Evolutionary conservation across 2,329 filamentous ascomycete genomes (phyloP).

Genomic region (Dothideomycetes sp.): DNA sequence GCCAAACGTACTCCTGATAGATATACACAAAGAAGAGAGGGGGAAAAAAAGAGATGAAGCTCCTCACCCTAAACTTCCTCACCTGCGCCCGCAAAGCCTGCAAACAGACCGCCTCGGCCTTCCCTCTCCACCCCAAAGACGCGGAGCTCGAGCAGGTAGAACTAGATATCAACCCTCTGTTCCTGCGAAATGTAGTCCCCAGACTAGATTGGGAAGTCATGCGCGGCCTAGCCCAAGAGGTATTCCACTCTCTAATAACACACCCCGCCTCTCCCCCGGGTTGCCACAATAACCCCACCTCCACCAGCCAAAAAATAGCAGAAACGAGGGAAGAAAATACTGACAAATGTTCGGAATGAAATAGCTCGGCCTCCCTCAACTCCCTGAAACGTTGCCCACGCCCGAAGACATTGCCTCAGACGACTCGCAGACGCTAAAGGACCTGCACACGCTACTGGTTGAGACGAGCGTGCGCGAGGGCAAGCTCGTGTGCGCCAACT

Average conservation of each 20-base stretch:
- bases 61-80: slow-evolving; percentile 91
- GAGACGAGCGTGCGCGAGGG: slow-evolving; percentile 87
- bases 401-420: slow-evolving; percentile 34
- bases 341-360: neutral
- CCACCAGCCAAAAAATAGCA: neutral
- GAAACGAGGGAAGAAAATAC: neutral
- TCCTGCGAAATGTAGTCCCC: slow-evolving; percentile 76
- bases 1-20: too few species aligned
- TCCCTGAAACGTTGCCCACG: slow-evolving; percentile 37
- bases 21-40: neutral
- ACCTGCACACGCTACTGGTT: slow-evolving; percentile 71
- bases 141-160: slow-evolving; percentile 82
- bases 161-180: slow-evolving; percentile 66
- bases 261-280: too few species aligned
- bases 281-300: too few species aligned
- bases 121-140: slow-evolving; percentile 85
- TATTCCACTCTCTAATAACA: slow-evolving; percentile 28
- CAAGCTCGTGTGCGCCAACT: slow-evolving; percentile 80
- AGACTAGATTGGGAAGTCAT: slow-evolving; percentile 83
- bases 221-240: slow-evolving; percentile 64
- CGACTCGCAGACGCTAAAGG: slow-evolving; percentile 56
- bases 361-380: slow-evolving; percentile 67
- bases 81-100: slow-evolving; percentile 93
- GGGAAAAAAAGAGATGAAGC: slow-evolving; percentile 57
- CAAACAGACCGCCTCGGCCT: slow-evolving; percentile 68